Evolutionary conservation across 2,329 filamentous ascomycete genomes (phyloP).

Genomic region (Alternaria solani): DNA sequence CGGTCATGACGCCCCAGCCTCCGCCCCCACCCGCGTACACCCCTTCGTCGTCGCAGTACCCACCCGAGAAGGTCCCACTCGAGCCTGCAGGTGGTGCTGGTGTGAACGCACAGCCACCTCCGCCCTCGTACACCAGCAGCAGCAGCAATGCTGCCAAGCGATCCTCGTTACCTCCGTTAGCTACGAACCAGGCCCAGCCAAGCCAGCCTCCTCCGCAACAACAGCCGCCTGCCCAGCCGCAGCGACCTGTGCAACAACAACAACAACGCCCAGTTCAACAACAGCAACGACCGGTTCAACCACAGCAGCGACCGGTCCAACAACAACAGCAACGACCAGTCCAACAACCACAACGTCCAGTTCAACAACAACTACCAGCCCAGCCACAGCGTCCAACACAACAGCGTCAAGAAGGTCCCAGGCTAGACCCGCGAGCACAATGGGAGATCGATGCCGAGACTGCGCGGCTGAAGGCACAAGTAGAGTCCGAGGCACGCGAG

Average conservation of each 20-base stretch:
- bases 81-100: constrained; percentile 27
- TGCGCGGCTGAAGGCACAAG: constrained; percentile 55
- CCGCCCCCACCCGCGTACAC: constrained; percentile 36
- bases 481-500: constrained; percentile 54
- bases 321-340: constrained; percentile 1
- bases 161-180: constrained; percentile 39
- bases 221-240: constrained; percentile 1
- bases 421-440: constrained; percentile 59
- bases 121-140: constrained; percentile 23
- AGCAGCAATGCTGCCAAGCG: constrained; percentile 34
- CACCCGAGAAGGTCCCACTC: constrained; percentile 29
- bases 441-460: constrained; percentile 63
- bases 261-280: constrained; percentile 9
- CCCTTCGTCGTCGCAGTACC: constrained; percentile 29
- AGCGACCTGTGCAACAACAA: neutral
- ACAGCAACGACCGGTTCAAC: constrained; percentile 4
- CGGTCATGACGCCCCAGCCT: constrained; percentile 45
- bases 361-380: constrained; percentile 1
- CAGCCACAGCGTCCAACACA: constrained; percentile 19
- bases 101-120: constrained; percentile 24
- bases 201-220: constrained; percentile 13
- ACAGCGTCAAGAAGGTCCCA: constrained; percentile 28
- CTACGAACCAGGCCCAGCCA: constrained; percentile 31
- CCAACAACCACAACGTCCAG: constrained; percentile 17
- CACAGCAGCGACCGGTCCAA: constrained; percentile 11